These are phyloP conservation scores for Fusarium papillatum DNA, from an alignment of 2,329 filamentous ascomycete genomes.

Conservation along the genomic window DNA sequence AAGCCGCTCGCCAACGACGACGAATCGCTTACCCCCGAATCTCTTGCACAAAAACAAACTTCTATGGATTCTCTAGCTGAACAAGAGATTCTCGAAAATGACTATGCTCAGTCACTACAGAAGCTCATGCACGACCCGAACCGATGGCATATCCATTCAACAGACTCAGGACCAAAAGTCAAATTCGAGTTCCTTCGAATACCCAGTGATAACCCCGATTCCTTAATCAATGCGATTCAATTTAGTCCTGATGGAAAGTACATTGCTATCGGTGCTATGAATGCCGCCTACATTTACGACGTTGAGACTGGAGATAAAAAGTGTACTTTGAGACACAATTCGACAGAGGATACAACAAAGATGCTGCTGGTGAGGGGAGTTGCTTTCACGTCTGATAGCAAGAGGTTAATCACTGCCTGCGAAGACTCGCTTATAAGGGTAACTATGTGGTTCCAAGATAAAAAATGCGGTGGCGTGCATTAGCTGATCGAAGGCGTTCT, in stretches of 20 bases:
- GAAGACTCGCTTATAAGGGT: neutral
- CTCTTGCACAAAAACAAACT: neutral
- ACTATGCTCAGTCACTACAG: neutral
- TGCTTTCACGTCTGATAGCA: neutral
- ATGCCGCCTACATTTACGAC: neutral
- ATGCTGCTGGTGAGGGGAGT: neutral
- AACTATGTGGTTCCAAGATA: neutral
- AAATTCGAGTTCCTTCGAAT: neutral
- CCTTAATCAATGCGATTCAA: neutral
- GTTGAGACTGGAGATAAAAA: neutral
- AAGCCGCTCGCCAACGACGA: neutral
- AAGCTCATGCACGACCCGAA: neutral
- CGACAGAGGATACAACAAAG: neutral
- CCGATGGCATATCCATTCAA: neutral
- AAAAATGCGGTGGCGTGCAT: neutral
- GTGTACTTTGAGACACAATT: neutral
- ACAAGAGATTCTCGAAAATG: neutral
- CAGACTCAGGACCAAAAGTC: neutral
- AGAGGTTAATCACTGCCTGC: neutral
- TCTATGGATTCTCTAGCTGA: neutral
- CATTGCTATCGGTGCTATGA: neutral
- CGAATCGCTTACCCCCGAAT: neutral
- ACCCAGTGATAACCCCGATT: neutral
- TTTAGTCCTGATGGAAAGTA: neutral
- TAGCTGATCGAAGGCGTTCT: neutral